Conservation (phyloP, 2,329 filamentous ascomycete species). For the Aspergillus uvarum region DNA sequence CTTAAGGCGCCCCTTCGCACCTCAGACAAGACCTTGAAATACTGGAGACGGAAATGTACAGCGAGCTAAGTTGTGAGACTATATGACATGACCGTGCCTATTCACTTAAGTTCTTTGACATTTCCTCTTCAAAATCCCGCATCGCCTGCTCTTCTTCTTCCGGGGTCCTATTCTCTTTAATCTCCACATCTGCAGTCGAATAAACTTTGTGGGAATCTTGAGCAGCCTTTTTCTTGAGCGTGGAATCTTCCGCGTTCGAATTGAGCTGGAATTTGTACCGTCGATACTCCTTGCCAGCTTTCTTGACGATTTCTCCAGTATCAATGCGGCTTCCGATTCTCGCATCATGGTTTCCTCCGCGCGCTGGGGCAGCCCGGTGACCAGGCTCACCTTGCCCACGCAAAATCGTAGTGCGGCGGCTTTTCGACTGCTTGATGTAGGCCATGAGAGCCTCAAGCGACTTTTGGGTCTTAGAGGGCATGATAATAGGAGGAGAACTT, state of each 20-base stretch:
- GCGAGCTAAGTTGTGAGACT: background rate
- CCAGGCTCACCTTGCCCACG: constrained; percentile 4
- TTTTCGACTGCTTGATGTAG: constrained; percentile 4
- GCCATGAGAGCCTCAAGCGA: constrained; percentile 1
- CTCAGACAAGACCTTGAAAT: too few relatives aligned
- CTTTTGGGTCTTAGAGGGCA: constrained; percentile 6
- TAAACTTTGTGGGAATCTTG: constrained; percentile 6
- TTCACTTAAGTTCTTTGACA: constrained; percentile 3
- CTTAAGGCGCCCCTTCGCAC: too few relatives aligned
- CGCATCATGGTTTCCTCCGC: constrained; percentile 1
- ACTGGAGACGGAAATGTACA: too few relatives aligned
- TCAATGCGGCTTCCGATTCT: constrained; percentile 5
- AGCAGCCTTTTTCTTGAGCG: constrained; percentile 1
- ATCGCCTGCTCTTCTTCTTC: constrained; percentile 6
- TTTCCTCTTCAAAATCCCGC: constrained; percentile 4
- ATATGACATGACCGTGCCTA: constrained; percentile 3
- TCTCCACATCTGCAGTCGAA: constrained; percentile 5
- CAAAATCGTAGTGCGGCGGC: constrained; percentile 2
- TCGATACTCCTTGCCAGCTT: constrained; percentile 2
- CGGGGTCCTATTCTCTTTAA: constrained; percentile 3
- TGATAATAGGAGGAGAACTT: background rate
- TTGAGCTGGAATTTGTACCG: constrained; percentile 2
- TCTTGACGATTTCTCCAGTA: constrained; percentile 4
- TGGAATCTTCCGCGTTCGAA: constrained; percentile 4
- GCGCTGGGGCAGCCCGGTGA: constrained; percentile 4